Conservation (phyloP, 2,329 filamentous ascomycete species). For the Penicillium polonicum region DNA sequence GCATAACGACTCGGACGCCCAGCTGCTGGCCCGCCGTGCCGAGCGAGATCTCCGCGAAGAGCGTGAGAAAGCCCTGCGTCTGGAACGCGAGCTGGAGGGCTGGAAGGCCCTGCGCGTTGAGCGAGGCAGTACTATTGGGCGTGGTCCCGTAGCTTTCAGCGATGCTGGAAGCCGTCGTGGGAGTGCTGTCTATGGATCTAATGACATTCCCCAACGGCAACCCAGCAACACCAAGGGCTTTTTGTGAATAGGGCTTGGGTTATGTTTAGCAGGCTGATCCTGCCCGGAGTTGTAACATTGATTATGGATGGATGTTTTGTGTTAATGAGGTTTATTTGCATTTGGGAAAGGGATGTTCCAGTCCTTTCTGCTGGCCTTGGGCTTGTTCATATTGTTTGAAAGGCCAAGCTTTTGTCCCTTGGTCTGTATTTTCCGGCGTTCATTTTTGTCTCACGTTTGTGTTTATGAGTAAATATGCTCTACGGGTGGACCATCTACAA, state of each 20-base stretch:
- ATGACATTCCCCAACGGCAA: slow-evolving; percentile 63
- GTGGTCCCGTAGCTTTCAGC: slow-evolving; percentile 34
- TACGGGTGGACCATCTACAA: slow-evolving; percentile 12
- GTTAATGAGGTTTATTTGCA: slow-evolving; percentile 17
- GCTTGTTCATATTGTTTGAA: slow-evolving; percentile 20
- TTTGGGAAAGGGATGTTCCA: slow-evolving; percentile 12
- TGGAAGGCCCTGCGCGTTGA: slow-evolving; percentile 73
- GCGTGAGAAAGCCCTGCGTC: slow-evolving; percentile 71
- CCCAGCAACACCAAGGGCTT: slow-evolving; percentile 78
- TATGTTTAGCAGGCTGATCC: slow-evolving; percentile 19
- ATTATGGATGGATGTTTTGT: slow-evolving; percentile 8
- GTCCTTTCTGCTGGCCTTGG: slow-evolving; percentile 9
- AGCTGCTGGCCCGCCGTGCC: slow-evolving; percentile 77
- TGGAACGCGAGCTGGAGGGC: slow-evolving; percentile 86
- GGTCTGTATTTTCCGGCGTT: slow-evolving; percentile 5
- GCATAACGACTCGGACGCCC: slow-evolving; percentile 75
- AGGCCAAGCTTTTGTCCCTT: slow-evolving; percentile 6
- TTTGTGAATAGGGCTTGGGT: slow-evolving; percentile 48
- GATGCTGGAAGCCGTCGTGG: slow-evolving; percentile 42
- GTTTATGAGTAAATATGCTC: slow-evolving; percentile 13
- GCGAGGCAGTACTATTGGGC: slow-evolving; percentile 45
- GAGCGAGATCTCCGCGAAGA: slow-evolving; percentile 90
- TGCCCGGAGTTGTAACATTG: slow-evolving; percentile 18
- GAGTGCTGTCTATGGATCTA: slow-evolving; percentile 40
- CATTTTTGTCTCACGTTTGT: background rate